Percentiles rank a stretch among this genome's conserved stretches.
Evolutionary conservation across 2,329 filamentous ascomycete genomes (phyloP).

Genomic region (Fusarium sp.): DNA sequence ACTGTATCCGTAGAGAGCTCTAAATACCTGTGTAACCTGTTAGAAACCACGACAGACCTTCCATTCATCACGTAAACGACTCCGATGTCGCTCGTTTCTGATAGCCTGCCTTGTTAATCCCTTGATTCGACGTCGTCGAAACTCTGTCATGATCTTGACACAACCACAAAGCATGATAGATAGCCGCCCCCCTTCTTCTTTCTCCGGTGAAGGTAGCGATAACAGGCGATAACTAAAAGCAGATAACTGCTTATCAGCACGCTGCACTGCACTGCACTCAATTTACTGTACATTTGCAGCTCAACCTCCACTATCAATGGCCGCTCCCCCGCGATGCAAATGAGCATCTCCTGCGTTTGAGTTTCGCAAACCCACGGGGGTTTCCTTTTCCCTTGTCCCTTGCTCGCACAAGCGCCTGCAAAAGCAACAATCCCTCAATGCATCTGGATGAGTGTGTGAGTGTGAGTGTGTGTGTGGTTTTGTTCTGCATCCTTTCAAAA

Average conservation of each 20-base stretch:
- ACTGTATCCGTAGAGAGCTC: background rate
- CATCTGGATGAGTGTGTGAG: conserved; percentile 27
- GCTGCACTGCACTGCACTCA: background rate
- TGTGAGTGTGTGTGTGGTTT: no score
- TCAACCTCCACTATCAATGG: conserved; percentile 25
- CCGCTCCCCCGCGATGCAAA: conserved; percentile 34
- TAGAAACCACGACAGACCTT: conserved; percentile 16
- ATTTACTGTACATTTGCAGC: background rate
- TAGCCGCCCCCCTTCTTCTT: conserved; percentile 8
- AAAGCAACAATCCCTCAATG: background rate
- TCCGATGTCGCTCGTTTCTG: conserved; percentile 15
- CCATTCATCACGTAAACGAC: conserved; percentile 15
- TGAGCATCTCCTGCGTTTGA: conserved; percentile 37
- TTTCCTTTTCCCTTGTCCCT: background rate
- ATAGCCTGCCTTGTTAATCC: background rate
- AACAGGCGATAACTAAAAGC: conserved; percentile 22
- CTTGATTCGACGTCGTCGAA: background rate
- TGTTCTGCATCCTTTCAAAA: conserved; percentile 22
- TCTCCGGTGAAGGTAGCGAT: conserved; percentile 9
- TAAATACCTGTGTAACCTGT: conserved; percentile 26
- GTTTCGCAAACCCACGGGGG: conserved; percentile 8
- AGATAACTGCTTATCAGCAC: conserved; percentile 37
- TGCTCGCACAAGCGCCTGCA: background rate
- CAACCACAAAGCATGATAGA: conserved; percentile 22
- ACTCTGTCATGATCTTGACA: conserved; percentile 24